These are phyloP conservation scores for Talaromyces borbonicus DNA, from an alignment of 495 filamentous ascomycete genomes.

Conservation along the genomic window DNA sequence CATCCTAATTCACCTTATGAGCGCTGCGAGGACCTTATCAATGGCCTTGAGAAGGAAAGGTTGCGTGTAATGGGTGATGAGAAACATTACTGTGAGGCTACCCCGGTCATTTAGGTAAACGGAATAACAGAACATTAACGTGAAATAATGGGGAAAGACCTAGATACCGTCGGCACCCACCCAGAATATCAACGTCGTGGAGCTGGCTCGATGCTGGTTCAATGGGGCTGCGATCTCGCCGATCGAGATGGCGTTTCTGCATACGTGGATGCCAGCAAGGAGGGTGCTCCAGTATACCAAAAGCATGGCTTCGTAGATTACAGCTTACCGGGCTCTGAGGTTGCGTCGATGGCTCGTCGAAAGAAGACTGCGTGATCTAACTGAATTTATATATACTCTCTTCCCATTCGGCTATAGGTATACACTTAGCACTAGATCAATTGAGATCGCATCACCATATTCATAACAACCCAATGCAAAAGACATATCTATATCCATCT, in stretches of 20 bases:
- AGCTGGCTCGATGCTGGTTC: slow-evolving; percentile 38
- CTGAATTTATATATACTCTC: slow-evolving; percentile 9
- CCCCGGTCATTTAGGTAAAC: background rate
- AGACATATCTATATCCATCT: background rate
- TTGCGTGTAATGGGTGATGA: slow-evolving; percentile 17
- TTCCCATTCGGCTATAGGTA: slow-evolving; percentile 10
- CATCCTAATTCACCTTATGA: slow-evolving; percentile 8
- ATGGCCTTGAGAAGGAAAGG: slow-evolving; percentile 11
- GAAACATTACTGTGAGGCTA: slow-evolving; percentile 17
- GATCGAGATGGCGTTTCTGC: slow-evolving; percentile 21
- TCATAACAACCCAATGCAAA: background rate
- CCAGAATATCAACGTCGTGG: slow-evolving; percentile 38
- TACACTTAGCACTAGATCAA: slow-evolving; percentile 5
- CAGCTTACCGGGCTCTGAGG: slow-evolving; percentile 10
- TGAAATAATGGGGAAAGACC: slow-evolving; percentile 16
- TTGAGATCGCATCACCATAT: slow-evolving; percentile 4
- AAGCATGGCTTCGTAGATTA: slow-evolving; percentile 24
- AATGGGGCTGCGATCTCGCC: slow-evolving; percentile 39
- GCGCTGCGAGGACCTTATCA: slow-evolving; percentile 14
- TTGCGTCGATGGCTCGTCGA: slow-evolving; percentile 8
- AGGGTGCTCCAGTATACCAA: slow-evolving; percentile 19
- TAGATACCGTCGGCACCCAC: slow-evolving; percentile 41
- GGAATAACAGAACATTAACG: background rate
- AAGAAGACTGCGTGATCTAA: background rate
- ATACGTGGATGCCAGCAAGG: slow-evolving; percentile 25